A percentile compares a stretch with the other conserved stretches of the same genome.
Evolutionary conservation across 768 basidiomycete genomes (phyloP).

Genomic region (Crucibulum laeve): DNA sequence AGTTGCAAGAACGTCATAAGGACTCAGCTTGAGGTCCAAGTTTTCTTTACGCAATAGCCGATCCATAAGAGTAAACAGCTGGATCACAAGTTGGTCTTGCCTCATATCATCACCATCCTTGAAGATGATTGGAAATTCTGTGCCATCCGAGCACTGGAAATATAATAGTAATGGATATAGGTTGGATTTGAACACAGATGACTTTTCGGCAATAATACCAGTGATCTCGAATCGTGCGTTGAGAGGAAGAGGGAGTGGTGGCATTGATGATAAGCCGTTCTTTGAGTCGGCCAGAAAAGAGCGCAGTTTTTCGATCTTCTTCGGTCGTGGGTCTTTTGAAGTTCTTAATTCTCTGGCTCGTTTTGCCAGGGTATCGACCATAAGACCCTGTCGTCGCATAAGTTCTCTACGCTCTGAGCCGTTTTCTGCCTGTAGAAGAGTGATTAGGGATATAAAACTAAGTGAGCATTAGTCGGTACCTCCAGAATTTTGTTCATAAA

Average conservation of each 20-base stretch:
- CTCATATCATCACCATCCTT: conserved; percentile 99
- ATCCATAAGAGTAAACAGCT: conserved; percentile 99
- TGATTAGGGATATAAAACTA: neutral
- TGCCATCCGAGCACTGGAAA: conserved; percentile 81
- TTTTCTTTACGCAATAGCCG: conserved; percentile 90
- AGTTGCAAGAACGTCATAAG: conserved; percentile 92
- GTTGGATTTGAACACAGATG: conserved; percentile 96
- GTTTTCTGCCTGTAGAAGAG: conserved; percentile 49
- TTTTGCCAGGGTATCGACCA: conserved; percentile 81
- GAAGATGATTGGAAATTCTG: conserved; percentile 93
- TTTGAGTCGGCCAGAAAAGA: conserved; percentile 80
- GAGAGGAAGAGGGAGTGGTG: conserved; percentile 83
- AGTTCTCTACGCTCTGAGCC: conserved; percentile 81
- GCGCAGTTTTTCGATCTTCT: conserved; percentile 97
- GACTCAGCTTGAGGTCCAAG: conserved; percentile 85
- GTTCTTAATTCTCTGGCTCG: conserved; percentile 83
- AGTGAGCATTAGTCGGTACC: conserved; percentile 35
- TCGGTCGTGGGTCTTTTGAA: conserved; percentile 90
- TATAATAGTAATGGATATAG: conserved; percentile 88
- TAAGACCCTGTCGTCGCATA: conserved; percentile 87
- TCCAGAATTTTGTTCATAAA: conserved; percentile 88
- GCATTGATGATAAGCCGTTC: conserved; percentile 74
- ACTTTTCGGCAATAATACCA: conserved; percentile 88
- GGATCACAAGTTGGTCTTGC: conserved; percentile 97
- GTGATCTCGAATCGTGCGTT: conserved; percentile 83